phyloP scores from a whole-genome alignment of 306 rosid genomes.

The Cicer yamashitae region DNA sequence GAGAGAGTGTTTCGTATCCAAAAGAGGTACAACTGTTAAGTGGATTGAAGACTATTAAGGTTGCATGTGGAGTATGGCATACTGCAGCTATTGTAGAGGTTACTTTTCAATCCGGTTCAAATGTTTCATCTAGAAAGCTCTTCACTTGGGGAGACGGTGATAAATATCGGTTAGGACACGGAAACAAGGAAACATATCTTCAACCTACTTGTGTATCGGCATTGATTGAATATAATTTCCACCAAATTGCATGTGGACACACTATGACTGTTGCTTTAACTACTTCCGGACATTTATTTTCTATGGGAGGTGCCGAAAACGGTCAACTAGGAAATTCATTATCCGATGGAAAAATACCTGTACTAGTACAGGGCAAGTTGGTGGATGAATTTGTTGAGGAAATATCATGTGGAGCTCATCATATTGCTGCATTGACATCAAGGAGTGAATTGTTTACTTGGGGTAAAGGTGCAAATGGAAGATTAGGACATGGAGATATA shows the following conservation, averaged over 20 bases:
- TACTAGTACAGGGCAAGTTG: conserved; percentile 79
- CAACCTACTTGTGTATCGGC: conserved; percentile 90
- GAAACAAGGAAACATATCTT: conserved; percentile 82
- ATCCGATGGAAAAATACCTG: conserved; percentile 74
- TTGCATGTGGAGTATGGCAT: conserved; percentile 98
- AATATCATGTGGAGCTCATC: conserved; percentile 85
- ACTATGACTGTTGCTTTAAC: conserved; percentile 87
- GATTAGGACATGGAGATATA: conserved; percentile 85
- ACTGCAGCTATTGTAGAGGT: conserved; percentile 98
- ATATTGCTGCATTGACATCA: conserved; percentile 85
- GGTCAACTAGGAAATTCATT: conserved; percentile 89
- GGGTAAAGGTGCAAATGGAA: conserved; percentile 95
- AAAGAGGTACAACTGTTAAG: conserved; percentile 80
- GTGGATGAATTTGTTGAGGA: conserved; percentile 96
- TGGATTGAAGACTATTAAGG: conserved; percentile 82
- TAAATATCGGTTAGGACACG: conserved; percentile 87
- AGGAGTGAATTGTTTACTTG: conserved; percentile 94
- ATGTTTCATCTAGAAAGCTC: conserved; percentile 71
- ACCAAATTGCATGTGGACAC: conserved; percentile 88
- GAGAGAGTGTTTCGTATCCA: conserved; percentile 72
- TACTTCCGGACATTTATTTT: conserved; percentile 90
- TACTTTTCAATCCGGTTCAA: conserved; percentile 64
- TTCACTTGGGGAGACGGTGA: conserved; percentile 99
- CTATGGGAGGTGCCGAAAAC: conserved; percentile 70
- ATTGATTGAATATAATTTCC: conserved; percentile 83